Percentiles rank a stretch among this genome's conserved stretches.
phyloP scores from a whole-genome alignment of 1,284 basidiomycete species.

The Gomphus bonarii region DNA sequence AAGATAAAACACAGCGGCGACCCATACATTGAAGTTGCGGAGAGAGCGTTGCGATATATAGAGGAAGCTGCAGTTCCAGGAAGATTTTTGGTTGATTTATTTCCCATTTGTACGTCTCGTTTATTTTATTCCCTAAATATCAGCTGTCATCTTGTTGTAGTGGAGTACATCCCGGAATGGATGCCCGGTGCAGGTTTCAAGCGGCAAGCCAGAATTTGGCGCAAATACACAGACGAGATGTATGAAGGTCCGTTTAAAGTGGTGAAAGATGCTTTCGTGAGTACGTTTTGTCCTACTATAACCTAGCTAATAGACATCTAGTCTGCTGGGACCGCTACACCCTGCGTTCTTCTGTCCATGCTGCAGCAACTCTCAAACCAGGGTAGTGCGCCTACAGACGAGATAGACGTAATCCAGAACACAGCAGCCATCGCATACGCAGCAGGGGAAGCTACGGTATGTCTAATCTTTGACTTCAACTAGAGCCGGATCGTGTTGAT shows the following conservation, averaged over 20 bases:
- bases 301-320: neutral
- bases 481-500: neutral
- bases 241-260: neutral
- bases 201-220: neutral
- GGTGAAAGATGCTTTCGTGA: neutral
- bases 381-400: neutral
- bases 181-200: constrained; percentile 8
- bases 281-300: neutral
- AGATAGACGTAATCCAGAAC: neutral
- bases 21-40: neutral
- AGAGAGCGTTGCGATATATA: neutral
- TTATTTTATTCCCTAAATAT: neutral
- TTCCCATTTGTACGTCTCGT: neutral
- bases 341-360: neutral
- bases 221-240: neutral
- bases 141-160: neutral
- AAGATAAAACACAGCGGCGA: neutral
- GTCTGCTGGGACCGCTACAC: neutral
- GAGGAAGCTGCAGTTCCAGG: neutral
- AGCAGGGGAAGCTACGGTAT: neutral
- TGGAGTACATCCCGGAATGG: constrained; percentile 5
- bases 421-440: neutral
- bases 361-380: neutral
- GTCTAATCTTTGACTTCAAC: neutral
- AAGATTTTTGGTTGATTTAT: neutral